Evolutionary conservation across 225 moss, liverwort and hornwort genomes (phyloP), one percentile per base, ranked within the genome.

Genomic region (Physcomitrellopsis africana): DNA sequence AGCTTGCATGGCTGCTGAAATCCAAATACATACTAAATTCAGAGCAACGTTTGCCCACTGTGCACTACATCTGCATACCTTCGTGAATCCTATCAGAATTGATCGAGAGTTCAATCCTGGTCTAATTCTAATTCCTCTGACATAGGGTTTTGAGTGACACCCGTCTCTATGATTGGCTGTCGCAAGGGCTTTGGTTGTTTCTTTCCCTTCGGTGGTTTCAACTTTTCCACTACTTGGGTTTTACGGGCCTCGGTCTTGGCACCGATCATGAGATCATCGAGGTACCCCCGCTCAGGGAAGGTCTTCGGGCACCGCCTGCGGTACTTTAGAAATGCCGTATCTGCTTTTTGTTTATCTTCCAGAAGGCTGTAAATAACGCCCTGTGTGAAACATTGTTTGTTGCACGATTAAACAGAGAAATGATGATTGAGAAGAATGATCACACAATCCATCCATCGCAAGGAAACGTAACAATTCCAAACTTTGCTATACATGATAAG

Each of bases 291-390:
- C 81, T 95, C 91, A 61, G 90, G 86, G 11, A 93, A 95, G 17
- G 92, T 82, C 68, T 93, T 86, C 4, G 95, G 99, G 76, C 95
- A 93, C 26, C 92, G 87, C 82, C 82, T 85, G 17, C 93, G 87
- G 72, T 92, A 99, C 41, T 83, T 89, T 12, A 60, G 80, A 65
- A 99, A 93, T n/a, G 87, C 89, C 51, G 51, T 90, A 41, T 99
- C 99, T 37, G 99, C 95, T 46, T 95, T 93, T 1, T 41, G 60
- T 44, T 89, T 85, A 72, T 90, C 82, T 23, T 93, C 76, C 77
- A 99, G 82, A 42, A 99, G 90, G 58, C 92, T 99, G 59, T 89
- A 93, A 16, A 99, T 86, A 7, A 99, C 87, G 45, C 99, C 99
- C 99, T 99, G 90, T 74, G 72, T 57, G 71, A 48, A 58, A 29